A percentile compares a stretch with the other conserved stretches of the same genome.
Evolutionary conservation across 192 early-diverging fungal species (phyloP).

Genomic region (Geranomyces variabilis): DNA sequence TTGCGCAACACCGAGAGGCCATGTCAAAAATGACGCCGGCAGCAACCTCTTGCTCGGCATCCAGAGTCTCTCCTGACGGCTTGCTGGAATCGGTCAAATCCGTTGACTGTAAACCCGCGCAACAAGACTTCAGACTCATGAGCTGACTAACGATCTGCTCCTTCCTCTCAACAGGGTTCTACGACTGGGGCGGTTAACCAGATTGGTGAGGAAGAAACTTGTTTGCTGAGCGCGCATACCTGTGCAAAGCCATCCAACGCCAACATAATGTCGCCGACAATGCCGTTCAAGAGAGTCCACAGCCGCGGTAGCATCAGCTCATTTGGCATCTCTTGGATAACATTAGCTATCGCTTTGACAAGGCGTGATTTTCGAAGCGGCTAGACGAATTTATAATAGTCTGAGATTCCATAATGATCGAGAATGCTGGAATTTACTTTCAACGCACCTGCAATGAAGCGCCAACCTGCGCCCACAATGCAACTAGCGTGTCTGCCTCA

Average conservation of each 20-base stretch:
- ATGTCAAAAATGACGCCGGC: constrained; percentile 42
- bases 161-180: constrained; percentile 7
- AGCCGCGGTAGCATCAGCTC: constrained; percentile 31
- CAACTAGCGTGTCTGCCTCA: constrained; percentile 21
- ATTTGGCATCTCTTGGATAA: constrained; percentile 35
- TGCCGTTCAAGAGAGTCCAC: constrained; percentile 31
- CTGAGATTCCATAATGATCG: background rate
- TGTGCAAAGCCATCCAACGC: constrained; percentile 24
- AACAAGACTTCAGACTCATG: constrained; percentile 18
- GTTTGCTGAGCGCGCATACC: background rate
- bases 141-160: constrained; percentile 22
- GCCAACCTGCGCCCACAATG: constrained; percentile 14
- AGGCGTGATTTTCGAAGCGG: constrained; percentile 14
- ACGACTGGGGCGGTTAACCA: background rate
- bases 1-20: constrained; percentile 27
- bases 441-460: constrained; percentile 12
- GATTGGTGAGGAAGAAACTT: background rate
- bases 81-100: background rate
- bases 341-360: constrained; percentile 32
- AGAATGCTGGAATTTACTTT: background rate
- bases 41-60: constrained; percentile 16
- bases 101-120: constrained; percentile 21
- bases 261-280: constrained; percentile 33
- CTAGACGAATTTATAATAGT: background rate
- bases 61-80: background rate